A percentile compares a stretch with the other conserved stretches of the same genome.
These are phyloP conservation scores for Exophiala alcalophila DNA, from an alignment of 2,329 filamentous ascomycete species.

Conservation along the genomic window DNA sequence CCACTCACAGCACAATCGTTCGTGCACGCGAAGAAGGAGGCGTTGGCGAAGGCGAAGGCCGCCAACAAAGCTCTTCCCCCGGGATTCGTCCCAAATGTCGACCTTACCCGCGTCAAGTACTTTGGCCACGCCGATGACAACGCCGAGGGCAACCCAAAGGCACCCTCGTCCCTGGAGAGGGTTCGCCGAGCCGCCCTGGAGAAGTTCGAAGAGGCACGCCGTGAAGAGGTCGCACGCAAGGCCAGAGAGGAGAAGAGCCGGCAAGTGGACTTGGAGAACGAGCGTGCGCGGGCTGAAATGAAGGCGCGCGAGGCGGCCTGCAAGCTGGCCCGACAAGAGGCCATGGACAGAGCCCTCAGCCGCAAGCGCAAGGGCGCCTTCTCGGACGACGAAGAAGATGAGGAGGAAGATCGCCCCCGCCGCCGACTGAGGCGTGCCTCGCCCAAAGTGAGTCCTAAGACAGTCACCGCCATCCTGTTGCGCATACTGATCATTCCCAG, in stretches of 20 bases:
- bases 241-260: not conserved
- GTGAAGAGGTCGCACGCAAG: not conserved
- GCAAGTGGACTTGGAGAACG: not conserved
- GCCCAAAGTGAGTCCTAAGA: too few species aligned
- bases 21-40: constrained; percentile 3
- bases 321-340: too few species aligned
- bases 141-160: not conserved
- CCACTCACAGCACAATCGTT: not conserved
- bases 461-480: too few species aligned
- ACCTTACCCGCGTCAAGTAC: constrained; percentile 1
- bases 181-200: not conserved
- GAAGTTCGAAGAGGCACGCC: not conserved
- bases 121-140: constrained; percentile 4
- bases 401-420: too few species aligned
- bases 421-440: too few species aligned
- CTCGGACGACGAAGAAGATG: too few species aligned
- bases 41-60: constrained; percentile 1
- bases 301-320: too few species aligned
- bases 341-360: too few species aligned
- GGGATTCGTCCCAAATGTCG: constrained; percentile 1
- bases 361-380: too few species aligned
- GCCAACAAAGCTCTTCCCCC: not conserved
- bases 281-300: too few species aligned
- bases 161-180: not conserved
- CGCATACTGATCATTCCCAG: not conserved